These are phyloP conservation scores for Fraxinus americana DNA, from an alignment of 257 asterid genomes.

Conservation along the genomic window DNA sequence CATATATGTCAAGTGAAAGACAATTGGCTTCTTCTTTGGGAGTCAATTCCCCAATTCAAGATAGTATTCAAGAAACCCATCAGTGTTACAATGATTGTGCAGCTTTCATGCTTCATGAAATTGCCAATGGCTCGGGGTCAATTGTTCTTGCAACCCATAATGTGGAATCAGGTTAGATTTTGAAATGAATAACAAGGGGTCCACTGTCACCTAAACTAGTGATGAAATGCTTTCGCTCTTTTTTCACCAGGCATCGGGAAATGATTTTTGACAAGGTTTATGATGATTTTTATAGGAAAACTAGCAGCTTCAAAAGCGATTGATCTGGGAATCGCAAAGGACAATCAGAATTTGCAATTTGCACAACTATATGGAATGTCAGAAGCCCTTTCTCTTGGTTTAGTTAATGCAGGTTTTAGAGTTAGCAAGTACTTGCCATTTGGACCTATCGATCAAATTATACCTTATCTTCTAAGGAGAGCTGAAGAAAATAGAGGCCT, in stretches of 20 bases:
- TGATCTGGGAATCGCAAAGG: slow-evolving; percentile 53
- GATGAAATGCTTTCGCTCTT: not conserved
- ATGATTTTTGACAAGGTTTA: not conserved
- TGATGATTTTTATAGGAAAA: slow-evolving; percentile 44
- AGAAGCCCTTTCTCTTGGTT: slow-evolving; percentile 63
- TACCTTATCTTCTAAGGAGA: slow-evolving; percentile 83
- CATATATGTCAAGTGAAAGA: slow-evolving; percentile 67
- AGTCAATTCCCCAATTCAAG: slow-evolving; percentile 61
- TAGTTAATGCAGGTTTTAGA: slow-evolving; percentile 69
- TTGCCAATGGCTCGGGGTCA: slow-evolving; percentile 62
- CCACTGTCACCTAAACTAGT: too few species aligned
- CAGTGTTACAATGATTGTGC: slow-evolving; percentile 62
- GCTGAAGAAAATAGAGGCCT: slow-evolving; percentile 94
- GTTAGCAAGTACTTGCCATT: slow-evolving; percentile 86
- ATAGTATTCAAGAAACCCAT: slow-evolving; percentile 54
- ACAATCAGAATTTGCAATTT: slow-evolving; percentile 54
- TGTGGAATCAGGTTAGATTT: slow-evolving; percentile 61
- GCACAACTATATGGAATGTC: slow-evolving; percentile 97
- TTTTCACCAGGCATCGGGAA: not conserved
- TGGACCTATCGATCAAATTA: slow-evolving; percentile 85
- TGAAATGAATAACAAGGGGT: not conserved
- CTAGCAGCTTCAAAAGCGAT: slow-evolving; percentile 65
- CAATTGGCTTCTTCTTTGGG: slow-evolving; percentile 43
- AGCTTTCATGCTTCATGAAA: slow-evolving; percentile 55
- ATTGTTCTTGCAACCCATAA: slow-evolving; percentile 91